These are phyloP conservation scores for Botrytis aclada DNA, from an alignment of 2,329 filamentous ascomycete species.

Conservation along the genomic window DNA sequence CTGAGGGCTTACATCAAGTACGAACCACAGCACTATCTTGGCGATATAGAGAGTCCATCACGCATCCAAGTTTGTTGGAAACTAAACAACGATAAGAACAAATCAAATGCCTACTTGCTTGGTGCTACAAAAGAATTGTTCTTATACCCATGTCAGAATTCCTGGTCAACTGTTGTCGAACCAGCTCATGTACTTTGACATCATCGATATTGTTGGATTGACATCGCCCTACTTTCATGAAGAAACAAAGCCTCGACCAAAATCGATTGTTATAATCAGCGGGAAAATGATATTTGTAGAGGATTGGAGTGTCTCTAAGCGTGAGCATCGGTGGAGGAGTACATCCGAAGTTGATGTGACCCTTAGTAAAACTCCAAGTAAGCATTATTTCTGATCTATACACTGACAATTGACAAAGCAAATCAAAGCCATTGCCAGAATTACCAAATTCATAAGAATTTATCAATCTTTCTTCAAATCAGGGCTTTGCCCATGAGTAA, in stretches of 20 bases:
- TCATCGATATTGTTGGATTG: neutral
- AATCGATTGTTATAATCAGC: neutral
- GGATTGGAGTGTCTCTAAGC: neutral
- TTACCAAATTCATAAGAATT: neutral
- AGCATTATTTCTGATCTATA: neutral
- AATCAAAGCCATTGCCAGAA: neutral
- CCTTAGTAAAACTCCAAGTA: neutral
- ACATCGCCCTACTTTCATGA: neutral
- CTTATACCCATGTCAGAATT: neutral
- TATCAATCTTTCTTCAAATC: neutral
- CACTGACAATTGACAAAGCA: neutral
- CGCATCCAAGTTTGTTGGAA: neutral
- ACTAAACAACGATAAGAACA: neutral
- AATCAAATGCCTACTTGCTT: neutral
- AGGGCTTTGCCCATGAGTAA: neutral
- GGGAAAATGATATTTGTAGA: neutral
- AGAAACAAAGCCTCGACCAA: neutral
- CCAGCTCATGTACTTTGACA: neutral
- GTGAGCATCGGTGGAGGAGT: neutral
- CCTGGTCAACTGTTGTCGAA: neutral
- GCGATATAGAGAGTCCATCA: neutral
- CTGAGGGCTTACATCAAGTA: neutral
- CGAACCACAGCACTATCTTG: neutral
- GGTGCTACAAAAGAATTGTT: neutral
- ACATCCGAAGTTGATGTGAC: neutral